Conservation (phyloP, 2,329 filamentous ascomycete species). For the Cytospora paraplurivora region DNA sequence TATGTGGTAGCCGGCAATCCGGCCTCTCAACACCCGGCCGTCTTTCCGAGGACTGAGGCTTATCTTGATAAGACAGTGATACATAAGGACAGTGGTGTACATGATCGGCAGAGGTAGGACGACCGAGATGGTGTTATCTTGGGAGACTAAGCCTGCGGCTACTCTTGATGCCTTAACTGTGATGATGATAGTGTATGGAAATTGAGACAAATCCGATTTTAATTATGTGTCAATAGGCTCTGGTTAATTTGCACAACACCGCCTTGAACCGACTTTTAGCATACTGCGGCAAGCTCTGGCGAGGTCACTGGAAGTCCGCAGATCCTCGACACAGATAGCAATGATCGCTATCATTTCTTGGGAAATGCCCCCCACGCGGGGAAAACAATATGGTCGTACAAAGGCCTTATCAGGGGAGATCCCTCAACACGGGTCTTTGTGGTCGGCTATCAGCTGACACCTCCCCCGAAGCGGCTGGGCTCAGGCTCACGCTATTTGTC, state of each 20-base stretch:
- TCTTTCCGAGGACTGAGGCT: background rate
- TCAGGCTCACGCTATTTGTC: background rate
- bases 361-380: background rate
- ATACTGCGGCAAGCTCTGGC: too few relatives aligned
- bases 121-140: background rate
- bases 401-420: background rate
- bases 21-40: background rate
- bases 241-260: too few relatives aligned
- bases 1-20: background rate
- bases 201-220: too few relatives aligned
- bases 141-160: background rate
- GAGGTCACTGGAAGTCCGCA: too few relatives aligned
- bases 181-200: too few relatives aligned
- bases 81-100: background rate
- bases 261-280: too few relatives aligned
- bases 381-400: background rate
- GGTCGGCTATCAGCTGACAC: background rate
- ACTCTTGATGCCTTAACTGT: too few relatives aligned
- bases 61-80: background rate
- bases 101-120: background rate
- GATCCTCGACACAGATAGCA: too few relatives aligned
- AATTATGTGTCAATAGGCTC: too few relatives aligned
- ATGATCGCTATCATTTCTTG: too few relatives aligned
- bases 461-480: background rate
- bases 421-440: background rate